Percentiles rank a stretch among this genome's conserved stretches.
Evolutionary conservation across 768 basidiomycete species (phyloP).

Genomic region (Boletus vinaceobasis): DNA sequence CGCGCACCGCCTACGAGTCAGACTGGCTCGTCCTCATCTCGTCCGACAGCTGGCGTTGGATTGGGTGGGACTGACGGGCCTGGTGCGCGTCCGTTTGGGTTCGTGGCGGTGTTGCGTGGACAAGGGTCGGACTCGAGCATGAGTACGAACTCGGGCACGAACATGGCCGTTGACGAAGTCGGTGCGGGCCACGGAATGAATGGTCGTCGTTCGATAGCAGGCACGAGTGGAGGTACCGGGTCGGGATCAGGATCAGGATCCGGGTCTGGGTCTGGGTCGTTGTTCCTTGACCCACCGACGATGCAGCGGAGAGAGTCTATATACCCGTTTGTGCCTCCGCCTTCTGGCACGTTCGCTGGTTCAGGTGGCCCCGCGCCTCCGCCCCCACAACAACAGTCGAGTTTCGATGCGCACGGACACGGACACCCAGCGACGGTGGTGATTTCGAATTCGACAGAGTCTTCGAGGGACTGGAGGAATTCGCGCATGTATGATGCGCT

Average conservation of each 20-base stretch:
- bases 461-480: conserved; percentile 16
- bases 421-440: neutral
- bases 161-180: conserved; percentile 13
- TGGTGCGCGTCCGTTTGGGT: conserved; percentile 12
- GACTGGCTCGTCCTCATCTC: conserved; percentile 2
- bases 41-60: neutral
- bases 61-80: conserved; percentile 8
- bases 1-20: conserved; percentile 12
- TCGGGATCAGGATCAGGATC: neutral
- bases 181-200: neutral
- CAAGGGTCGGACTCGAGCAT: conserved; percentile 19
- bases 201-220: conserved; percentile 7
- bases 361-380: neutral
- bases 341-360: conserved; percentile 5
- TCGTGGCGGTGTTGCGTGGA: conserved; percentile 10
- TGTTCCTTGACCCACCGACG: conserved; percentile 12
- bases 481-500: conserved; percentile 7
- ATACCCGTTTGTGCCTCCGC: conserved; percentile 10
- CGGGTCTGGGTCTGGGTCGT: neutral
- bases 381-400: neutral
- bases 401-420: conserved; percentile 7
- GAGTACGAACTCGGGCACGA: conserved; percentile 10
- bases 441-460: conserved; percentile 8
- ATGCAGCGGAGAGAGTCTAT: conserved; percentile 9
- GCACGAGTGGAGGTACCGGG: neutral